A percentile compares a stretch with the other conserved stretches of the same genome.
phyloP scores from a whole-genome alignment of 2,329 filamentous ascomycete species.

The Apiospora rasikravindrae region DNA sequence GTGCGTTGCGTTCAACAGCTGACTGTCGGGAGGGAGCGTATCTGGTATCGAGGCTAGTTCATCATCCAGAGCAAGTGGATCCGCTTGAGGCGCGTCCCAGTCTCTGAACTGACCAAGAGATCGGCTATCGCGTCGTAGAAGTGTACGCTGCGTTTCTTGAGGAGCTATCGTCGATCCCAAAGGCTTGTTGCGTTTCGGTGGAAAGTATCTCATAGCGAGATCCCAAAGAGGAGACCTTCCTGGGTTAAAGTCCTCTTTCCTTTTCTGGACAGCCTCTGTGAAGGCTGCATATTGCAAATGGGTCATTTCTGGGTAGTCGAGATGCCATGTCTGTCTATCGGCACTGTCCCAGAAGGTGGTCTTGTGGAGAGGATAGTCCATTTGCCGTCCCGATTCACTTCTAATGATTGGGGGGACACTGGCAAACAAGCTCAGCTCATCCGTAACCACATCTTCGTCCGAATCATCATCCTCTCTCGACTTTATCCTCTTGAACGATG shows the following conservation, averaged over 20 bases:
- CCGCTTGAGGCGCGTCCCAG: constrained; percentile 33
- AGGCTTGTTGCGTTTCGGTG: constrained; percentile 44
- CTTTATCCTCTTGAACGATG: constrained; percentile 61
- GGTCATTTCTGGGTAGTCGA: constrained; percentile 68
- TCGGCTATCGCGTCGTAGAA: constrained; percentile 32
- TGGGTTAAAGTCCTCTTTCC: constrained; percentile 59
- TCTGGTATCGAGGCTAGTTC: constrained; percentile 41
- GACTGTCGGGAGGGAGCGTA: constrained; percentile 43
- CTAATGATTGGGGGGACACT: constrained; percentile 55
- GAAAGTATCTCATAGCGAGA: constrained; percentile 64
- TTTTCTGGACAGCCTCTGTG: constrained; percentile 52
- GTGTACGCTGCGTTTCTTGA: constrained; percentile 5
- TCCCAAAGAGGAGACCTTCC: constrained; percentile 59
- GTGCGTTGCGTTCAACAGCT: constrained; percentile 43
- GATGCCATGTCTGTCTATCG: constrained; percentile 62
- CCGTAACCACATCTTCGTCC: constrained; percentile 37
- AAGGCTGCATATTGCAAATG: constrained; percentile 63
- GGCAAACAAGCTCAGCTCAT: constrained; percentile 50
- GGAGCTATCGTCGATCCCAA: constrained; percentile 27
- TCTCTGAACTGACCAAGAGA: constrained; percentile 35
- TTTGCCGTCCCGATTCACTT: constrained; percentile 58
- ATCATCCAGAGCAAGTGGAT: constrained; percentile 30
- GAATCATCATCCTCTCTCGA: constrained; percentile 50
- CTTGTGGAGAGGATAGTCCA: constrained; percentile 62
- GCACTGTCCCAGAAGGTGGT: constrained; percentile 61